phyloP scores from a whole-genome alignment of 75 land plant species.

The Chamaecyparis obtusa region DNA sequence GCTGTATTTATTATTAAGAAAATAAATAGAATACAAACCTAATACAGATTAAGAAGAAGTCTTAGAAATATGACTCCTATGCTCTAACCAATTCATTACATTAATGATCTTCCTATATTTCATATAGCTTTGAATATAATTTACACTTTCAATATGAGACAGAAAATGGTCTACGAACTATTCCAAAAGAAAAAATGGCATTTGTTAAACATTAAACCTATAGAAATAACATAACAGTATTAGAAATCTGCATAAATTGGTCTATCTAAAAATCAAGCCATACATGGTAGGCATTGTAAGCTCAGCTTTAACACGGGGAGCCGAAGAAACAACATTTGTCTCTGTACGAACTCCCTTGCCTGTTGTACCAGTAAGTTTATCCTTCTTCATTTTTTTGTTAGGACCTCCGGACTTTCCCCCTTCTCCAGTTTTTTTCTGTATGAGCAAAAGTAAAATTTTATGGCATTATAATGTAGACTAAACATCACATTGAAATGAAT shows the following conservation, averaged over 20 bases:
- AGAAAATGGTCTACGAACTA: not conserved
- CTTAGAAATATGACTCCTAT: not conserved
- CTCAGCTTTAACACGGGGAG: constrained; percentile 92
- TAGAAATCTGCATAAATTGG: not conserved
- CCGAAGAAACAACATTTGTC: constrained; percentile 40
- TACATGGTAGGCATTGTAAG: constrained; percentile 85
- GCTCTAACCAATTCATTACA: not conserved
- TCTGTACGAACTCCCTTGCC: constrained; percentile 67
- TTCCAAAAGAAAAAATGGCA: not conserved
- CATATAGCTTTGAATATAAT: not conserved
- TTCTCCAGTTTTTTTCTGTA: constrained; percentile 71
- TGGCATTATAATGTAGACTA: not conserved
- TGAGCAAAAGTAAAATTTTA: not conserved
- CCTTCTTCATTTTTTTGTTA: constrained; percentile 86
- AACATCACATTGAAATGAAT: not conserved
- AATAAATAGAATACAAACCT: too few species aligned
- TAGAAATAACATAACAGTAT: not conserved
- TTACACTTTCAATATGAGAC: not conserved
- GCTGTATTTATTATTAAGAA: too few species aligned
- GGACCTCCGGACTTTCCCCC: constrained; percentile 65
- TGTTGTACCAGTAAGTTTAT: constrained; percentile 57
- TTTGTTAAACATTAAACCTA: not conserved
- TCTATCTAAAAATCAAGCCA: not conserved
- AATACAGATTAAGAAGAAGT: not conserved
- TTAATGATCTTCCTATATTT: not conserved